Evolutionary conservation across 768 basidiomycete species (phyloP), one percentile per base, ranked within the genome.

Genomic region (Collybiopsis confluens): DNA sequence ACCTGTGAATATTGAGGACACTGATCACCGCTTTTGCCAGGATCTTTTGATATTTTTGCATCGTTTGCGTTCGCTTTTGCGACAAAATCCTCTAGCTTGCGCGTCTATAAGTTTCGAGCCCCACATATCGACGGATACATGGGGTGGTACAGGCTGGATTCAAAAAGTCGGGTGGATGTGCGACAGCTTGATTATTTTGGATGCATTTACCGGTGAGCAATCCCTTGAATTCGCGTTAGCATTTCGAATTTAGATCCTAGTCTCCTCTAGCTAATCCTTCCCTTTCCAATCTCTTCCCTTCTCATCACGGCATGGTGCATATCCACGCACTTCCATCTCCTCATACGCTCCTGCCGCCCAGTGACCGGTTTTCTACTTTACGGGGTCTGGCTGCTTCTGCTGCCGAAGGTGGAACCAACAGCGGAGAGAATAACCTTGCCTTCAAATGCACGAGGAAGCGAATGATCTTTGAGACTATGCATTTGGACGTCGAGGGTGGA

Each of bases 361-460:
- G 92, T 54, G 87, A 93, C 60, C 86, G 81, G 59, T 84, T 84
- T 57, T 98, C 95, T 4, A 77, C 81, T 4, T 76, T 99, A 42
- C 86, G 96, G 10, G 94, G 92, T 11, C 73, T 96, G 45, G 80
- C 80, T 41, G 77, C 80, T 1, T 77, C 81, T 21, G 71, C 76
- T 16, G 70, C 65, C 33, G 71, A 72, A 2, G 72, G 70, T 11
- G 78, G 79, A 6, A 48, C 21, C n/a, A 86, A 85, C 0, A 83
- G 83, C n/a, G 90, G 94, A 7, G 95, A 98, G 67, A 98, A 98
- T 70, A 98, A 98, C 62, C 77, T 99, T 7, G 93, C 89, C 11
- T 99, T 98, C 78, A 90, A 86, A 65, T 89, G 91, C 63, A 97
- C 86, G 62, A 76, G 95, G 61, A 92, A 90, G 65, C 74, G 92